Evolutionary conservation across 2,329 filamentous ascomycete genomes (phyloP).

Genomic region (Calonectria ilicicola): DNA sequence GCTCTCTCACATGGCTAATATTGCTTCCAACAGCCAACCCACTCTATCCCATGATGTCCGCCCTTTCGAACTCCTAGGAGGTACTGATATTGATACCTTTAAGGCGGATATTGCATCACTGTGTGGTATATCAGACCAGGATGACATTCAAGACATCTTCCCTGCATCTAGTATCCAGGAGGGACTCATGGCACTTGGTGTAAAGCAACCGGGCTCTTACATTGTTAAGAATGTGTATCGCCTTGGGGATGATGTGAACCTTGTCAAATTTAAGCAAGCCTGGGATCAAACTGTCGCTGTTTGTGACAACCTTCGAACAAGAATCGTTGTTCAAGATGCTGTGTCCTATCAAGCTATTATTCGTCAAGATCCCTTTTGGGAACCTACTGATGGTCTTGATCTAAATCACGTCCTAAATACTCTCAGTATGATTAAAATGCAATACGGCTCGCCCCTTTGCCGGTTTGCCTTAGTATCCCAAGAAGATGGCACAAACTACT

Average conservation of each 20-base stretch:
- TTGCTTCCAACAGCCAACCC: background rate
- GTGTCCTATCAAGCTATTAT: background rate
- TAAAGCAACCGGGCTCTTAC: slow-evolving; percentile 10
- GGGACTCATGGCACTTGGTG: slow-evolving; percentile 10
- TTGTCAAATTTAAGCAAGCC: background rate
- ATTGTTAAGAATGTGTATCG: slow-evolving; percentile 8
- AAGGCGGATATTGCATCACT: background rate
- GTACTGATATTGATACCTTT: background rate
- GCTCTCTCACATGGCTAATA: background rate
- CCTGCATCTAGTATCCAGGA: slow-evolving; percentile 11
- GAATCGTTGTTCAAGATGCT: background rate
- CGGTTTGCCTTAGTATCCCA: background rate
- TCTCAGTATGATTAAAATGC: background rate
- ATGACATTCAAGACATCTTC: background rate
- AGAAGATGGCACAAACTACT: background rate
- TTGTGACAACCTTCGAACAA: background rate
- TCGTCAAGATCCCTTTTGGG: background rate
- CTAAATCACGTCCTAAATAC: background rate
- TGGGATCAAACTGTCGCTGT: background rate
- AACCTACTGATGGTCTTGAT: background rate
- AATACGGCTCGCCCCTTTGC: slow-evolving; percentile 8
- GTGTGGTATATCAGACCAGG: background rate
- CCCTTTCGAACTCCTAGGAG: background rate
- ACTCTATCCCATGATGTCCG: background rate
- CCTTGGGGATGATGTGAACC: background rate